Evolutionary conservation across 2,329 filamentous ascomycete genomes (phyloP), one percentile per base, ranked within the genome.

Genomic region (Dactylellina leptospora): DNA sequence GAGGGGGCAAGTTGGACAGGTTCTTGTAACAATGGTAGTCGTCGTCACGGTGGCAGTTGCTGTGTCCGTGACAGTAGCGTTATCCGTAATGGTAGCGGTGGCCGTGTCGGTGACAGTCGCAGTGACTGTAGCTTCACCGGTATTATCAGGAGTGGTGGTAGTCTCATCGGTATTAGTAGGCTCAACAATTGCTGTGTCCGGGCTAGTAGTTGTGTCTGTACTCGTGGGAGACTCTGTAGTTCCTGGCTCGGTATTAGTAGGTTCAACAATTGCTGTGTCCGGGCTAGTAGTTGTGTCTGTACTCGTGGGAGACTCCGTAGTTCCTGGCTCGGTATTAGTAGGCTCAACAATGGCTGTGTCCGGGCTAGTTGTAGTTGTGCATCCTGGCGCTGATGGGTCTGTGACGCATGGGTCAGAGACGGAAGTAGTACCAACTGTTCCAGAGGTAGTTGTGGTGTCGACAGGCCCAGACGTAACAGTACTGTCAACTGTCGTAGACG

Each of bases 11-110:
- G 16, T 23, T 13, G 51, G 22, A 40, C 61, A 66, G 8, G 51
- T 44, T 10, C 33, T 66, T 2, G 61, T 66, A 5, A 58, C 44
- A 45, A 58, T 58, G 23, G 61, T 66, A 8, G 50, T 64, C 3
- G 45, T 60, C 25, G 25, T 38, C 13, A 45, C 5, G 28, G 22
- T 30, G 30, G 16, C 30, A 23, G 51, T 20, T n/a, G 33, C n/a
- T 1, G 33, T 18, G 25, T 13, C 36, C 9, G 18, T 20, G 8
- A 4, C 25, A 18, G n/a, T 48, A 13, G 38, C 30, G 30, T 10
- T n/a, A 36, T 36, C 30, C 10, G 30, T 36, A n/a, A 16, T 40
- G 5, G 5, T 16, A n/a, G 36, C 13, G 8, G 36, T 40, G 10
- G 44, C 22, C 22, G 5, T 13, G 16, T 8, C 20, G 20, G 28